Evolutionary conservation across 768 basidiomycete species (phyloP).

Genomic region (Naganishia vaughanmartiniae): DNA sequence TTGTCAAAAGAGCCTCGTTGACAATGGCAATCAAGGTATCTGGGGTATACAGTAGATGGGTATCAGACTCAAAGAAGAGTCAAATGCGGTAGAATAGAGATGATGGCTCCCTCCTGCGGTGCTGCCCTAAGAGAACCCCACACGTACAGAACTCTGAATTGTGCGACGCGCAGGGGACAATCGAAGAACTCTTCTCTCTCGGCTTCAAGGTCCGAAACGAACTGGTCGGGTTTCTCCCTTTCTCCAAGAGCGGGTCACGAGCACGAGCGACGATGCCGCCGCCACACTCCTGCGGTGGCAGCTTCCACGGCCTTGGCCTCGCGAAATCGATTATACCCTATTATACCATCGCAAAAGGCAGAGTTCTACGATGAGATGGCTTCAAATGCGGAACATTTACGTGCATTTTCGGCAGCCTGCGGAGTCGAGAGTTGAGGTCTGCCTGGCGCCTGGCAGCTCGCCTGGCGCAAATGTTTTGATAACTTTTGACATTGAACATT

Average conservation of each 20-base stretch:
- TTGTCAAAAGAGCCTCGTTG: not conserved
- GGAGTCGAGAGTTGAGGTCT: no score
- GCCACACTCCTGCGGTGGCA: not conserved
- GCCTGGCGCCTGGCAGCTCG: no score
- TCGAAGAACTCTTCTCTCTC: not conserved
- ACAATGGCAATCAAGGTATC: not conserved
- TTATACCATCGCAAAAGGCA: no score
- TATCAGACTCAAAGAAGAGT: not conserved
- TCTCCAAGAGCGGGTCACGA: not conserved
- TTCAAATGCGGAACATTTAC: no score
- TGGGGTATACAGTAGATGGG: not conserved
- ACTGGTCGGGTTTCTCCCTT: not conserved
- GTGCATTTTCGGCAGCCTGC: no score
- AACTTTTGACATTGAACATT: no score
- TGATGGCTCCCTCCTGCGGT: not conserved
- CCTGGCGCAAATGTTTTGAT: no score
- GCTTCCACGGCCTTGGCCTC: no score
- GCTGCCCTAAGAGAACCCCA: not conserved
- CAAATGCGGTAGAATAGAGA: not conserved
- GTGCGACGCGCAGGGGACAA: not conserved
- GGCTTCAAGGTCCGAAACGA: constrained; percentile 8
- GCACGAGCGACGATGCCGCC: not conserved
- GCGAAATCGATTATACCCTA: no score
- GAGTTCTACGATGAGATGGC: no score
- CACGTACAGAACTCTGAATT: constrained; percentile 1